Evolutionary conservation across 192 early-diverging fungal species (phyloP), one percentile per base, ranked within the genome.

Genomic region (Backusella circina): DNA sequence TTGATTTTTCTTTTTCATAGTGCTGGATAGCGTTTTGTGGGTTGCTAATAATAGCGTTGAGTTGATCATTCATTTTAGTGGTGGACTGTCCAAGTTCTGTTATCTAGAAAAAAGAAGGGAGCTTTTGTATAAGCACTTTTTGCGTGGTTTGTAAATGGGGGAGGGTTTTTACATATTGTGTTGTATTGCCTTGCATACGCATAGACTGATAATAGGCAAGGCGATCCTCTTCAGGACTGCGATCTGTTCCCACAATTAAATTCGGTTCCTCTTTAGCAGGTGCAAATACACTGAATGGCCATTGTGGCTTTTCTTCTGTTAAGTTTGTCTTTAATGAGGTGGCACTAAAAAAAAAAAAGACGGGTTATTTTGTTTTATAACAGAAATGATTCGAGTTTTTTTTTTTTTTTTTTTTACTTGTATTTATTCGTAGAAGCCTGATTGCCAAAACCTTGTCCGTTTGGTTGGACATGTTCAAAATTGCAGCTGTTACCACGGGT

Each of bases 181-280:
- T 61, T 31, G 41, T 54, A 72, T 81, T 57, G 70, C 71, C 67
- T 67, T 18, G 35, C 35, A 61, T 37, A n/a, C 70, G 76, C 76
- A 75, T 79, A 39, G 82, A 76, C 36, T 75, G 36, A 39, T 84
- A 84, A 61, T 84, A 91, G 35, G 85, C 82, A 8, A 89, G 54
- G 9, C 90, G 82, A 70, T 86, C 82, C 65, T 93, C 91, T 77
- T 93, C 91, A 15, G 85, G 87, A 64, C 86, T 88, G 70, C 86
- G 73, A 70, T 93, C 91, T 13, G 86, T 89, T 15, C 88, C 90
- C 0, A 73, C 74, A 33, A 93, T 73, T 36, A 91, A 32, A 65
- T 85, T 91, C 30, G 89, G 88, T 73, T 87, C 88, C 26, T 84
- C 84, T 35, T 84, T 86, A 2, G 83, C 81, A 30, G 91, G 90